Conservation (phyloP, 208 protist species). For the Leishmania arabica region DNA sequence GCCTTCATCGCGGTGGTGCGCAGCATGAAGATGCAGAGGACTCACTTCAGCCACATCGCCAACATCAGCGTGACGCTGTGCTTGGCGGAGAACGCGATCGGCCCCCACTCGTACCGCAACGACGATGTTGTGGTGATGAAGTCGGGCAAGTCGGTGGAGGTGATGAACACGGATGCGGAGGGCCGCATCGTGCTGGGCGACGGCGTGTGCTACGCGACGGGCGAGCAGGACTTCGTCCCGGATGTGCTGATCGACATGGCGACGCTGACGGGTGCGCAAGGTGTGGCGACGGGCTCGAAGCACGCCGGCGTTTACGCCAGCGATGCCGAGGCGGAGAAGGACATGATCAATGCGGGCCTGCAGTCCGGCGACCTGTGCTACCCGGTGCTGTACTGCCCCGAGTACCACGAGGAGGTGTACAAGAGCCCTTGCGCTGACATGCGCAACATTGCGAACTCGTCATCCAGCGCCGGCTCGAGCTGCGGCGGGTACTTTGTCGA, state of each 20-base stretch:
- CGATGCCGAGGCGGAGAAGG: slow-evolving; percentile 54
- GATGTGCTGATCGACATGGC: slow-evolving; percentile 88
- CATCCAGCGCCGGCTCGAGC: slow-evolving; percentile 63
- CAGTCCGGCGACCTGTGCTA: slow-evolving; percentile 74
- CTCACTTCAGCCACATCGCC: slow-evolving; percentile 36
- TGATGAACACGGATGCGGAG: slow-evolving; percentile 92
- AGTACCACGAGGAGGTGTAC: slow-evolving; percentile 78
- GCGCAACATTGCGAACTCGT: slow-evolving; percentile 70
- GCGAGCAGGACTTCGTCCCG: slow-evolving; percentile 69
- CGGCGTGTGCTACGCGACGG: slow-evolving; percentile 80
- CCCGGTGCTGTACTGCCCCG: slow-evolving; percentile 88
- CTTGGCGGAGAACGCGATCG: slow-evolving; percentile 89
- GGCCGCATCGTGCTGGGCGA: slow-evolving; percentile 89
- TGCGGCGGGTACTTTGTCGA: slow-evolving; percentile 87
- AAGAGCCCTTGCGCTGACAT: slow-evolving; percentile 68
- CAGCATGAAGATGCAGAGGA: slow-evolving; percentile 38
- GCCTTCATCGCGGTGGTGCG: slow-evolving; percentile 74
- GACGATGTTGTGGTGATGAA: slow-evolving; percentile 88
- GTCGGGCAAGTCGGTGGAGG: slow-evolving; percentile 87
- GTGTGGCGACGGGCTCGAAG: slow-evolving; percentile 73
- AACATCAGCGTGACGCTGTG: slow-evolving; percentile 79
- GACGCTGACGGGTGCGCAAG: slow-evolving; percentile 92
- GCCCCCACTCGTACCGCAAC: slow-evolving; percentile 65
- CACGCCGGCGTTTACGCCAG: slow-evolving; percentile 84
- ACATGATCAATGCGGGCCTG: slow-evolving; percentile 53